Base-by-base conservation (phyloP, 148 eudicot genomes). In the Nyssa sinensis region DNA sequence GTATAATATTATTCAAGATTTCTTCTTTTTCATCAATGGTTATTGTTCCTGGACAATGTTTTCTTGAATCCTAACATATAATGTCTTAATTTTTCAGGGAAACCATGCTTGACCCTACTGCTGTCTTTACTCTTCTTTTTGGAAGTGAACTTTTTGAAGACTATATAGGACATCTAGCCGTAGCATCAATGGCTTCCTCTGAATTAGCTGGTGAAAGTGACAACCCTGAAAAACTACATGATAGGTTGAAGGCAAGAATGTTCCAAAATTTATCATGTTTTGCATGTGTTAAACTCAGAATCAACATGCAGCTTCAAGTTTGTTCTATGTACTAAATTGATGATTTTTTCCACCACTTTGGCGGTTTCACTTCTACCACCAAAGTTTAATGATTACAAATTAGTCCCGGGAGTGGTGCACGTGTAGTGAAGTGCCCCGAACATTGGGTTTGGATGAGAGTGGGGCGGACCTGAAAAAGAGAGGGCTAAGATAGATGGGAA, bases 131-230 rank as follows among this genome's bases (percentile, higher is more conserved):
- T 57, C 80, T 92, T 78, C 87, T 95, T 31, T 95, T 95, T 72
- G 97, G 98, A 70, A 95, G 98, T 70, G 98, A 95, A 78, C 89
- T 92, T 44, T 95, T 95, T 70, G 98, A 95, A 81, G 96, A 95
- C 66, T 95, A 95, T 34, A 80, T 95, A 5, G 98, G 98, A 37
- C 98, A 95, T 82, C 77, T 92, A 75, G 87, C 97, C 57, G 94
- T 95, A 65, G 96, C 98, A 30, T 87, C 96, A 51, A 95, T 95
- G 97, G 98, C 98, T 65, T 90, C 98, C 23, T 80, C 94, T 62
- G 97, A 92, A 69, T 72, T 89, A 32, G 79, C 83, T 73, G 66
- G 75, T 80, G 96, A 88, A 59, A 78, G 70, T 76, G 96, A 89
- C 69, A 90, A 72, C 80, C 90, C 94, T 19, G 94, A 92, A 44